These are phyloP conservation scores for Cytospora leucostoma DNA, from an alignment of 2,329 filamentous ascomycete species.

Conservation along the genomic window DNA sequence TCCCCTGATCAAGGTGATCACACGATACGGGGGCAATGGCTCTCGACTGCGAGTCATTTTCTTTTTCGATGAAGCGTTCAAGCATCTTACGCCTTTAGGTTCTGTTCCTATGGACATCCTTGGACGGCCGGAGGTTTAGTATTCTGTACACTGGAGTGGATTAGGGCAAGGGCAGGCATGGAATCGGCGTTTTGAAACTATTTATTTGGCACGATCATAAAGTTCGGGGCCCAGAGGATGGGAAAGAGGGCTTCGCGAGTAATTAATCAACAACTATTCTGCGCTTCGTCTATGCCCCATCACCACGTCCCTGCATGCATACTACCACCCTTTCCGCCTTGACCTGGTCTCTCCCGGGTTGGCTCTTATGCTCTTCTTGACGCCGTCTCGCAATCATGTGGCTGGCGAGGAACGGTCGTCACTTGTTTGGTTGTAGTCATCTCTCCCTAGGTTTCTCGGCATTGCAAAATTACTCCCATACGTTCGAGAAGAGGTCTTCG, in stretches of 20 bases:
- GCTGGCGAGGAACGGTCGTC: not conserved
- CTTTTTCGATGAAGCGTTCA: not conserved
- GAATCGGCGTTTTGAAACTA: conserved; percentile 37
- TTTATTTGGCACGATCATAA: not conserved
- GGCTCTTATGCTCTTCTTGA: not conserved
- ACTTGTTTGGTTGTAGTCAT: conserved; percentile 1
- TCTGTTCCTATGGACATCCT: not conserved
- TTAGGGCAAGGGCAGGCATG: conserved; percentile 32
- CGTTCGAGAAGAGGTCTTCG: conserved; percentile 93
- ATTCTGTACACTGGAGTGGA: not conserved
- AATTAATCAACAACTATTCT: conserved; percentile 15
- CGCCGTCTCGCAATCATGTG: not conserved
- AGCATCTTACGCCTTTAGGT: not conserved
- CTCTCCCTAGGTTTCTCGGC: not conserved
- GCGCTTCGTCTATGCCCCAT: conserved; percentile 21
- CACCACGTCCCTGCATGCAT: not conserved
- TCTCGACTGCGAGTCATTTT: not conserved
- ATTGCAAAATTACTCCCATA: conserved; percentile 70
- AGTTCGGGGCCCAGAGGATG: no score
- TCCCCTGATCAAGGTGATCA: not conserved
- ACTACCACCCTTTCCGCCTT: not conserved
- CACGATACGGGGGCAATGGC: not conserved
- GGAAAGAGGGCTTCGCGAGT: not conserved
- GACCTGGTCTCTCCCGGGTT: not conserved
- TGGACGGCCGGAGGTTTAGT: not conserved